Percentiles rank a stretch among this genome's conserved stretches.
phyloP scores from a whole-genome alignment of 2,329 filamentous ascomycete genomes.

The Verticillium albo-atrum region DNA sequence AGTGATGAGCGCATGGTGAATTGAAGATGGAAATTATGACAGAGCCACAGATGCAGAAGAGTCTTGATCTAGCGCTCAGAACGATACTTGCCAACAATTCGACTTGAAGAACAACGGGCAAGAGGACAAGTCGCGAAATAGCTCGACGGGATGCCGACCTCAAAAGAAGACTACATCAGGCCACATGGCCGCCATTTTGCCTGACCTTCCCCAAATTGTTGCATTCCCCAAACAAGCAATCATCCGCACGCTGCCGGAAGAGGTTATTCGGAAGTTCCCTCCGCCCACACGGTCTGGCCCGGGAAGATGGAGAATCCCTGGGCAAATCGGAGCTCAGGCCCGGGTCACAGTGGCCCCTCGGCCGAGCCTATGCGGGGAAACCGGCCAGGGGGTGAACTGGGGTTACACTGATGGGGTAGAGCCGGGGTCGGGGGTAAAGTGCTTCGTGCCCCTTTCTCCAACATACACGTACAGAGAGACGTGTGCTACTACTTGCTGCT shows the following conservation, averaged over 20 bases:
- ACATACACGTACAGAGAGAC: too few relatives aligned
- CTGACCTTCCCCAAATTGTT: background rate
- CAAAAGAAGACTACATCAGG: background rate
- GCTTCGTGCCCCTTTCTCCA: background rate
- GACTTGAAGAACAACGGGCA: background rate
- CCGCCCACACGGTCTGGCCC: background rate
- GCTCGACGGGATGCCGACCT: background rate
- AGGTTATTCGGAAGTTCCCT: conserved; percentile 1
- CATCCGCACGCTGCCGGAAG: background rate
- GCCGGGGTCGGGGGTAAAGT: background rate
- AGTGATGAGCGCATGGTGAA: background rate
- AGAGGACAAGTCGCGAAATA: background rate
- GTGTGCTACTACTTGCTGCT: too few relatives aligned
- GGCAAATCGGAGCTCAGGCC: background rate
- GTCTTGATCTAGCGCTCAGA: background rate
- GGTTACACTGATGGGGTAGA: background rate
- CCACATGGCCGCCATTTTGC: background rate
- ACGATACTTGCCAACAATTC: background rate
- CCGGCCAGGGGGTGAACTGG: background rate
- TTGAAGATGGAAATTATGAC: background rate
- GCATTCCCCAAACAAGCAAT: background rate
- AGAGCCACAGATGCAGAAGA: background rate
- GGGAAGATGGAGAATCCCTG: background rate
- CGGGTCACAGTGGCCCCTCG: background rate
- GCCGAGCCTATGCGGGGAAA: background rate